Evolutionary conservation across 305 asterid species (phyloP).

Genomic region (Rubia tinctorum): DNA sequence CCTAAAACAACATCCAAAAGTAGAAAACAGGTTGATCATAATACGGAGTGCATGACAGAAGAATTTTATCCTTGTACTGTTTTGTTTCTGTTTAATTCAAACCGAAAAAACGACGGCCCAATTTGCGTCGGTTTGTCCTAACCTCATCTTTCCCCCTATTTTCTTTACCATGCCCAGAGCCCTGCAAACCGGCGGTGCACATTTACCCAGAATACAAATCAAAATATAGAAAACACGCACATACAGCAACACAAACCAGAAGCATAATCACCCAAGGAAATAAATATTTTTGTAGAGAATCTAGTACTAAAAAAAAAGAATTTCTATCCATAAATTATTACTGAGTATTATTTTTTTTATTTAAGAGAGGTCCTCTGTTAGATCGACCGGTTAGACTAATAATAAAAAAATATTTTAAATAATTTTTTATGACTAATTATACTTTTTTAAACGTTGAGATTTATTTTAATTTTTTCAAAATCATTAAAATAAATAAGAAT

Average conservation of each 20-base stretch:
- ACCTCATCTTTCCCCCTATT: not conserved
- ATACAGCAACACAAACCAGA: not conserved
- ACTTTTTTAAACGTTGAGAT: too few species aligned
- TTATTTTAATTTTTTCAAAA: too few species aligned
- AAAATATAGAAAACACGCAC: constrained; percentile 1
- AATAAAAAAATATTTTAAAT: too few species aligned
- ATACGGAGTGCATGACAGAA: not conserved
- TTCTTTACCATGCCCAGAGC: constrained; percentile 18
- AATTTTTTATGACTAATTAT: too few species aligned
- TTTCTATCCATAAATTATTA: too few species aligned
- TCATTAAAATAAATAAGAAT: too few species aligned
- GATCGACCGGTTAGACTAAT: too few species aligned
- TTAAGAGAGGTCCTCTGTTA: too few species aligned
- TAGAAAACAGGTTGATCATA: not conserved
- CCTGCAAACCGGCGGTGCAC: constrained; percentile 30
- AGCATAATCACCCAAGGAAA: not conserved
- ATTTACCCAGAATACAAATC: not conserved
- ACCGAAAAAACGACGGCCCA: not conserved
- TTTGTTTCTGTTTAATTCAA: not conserved
- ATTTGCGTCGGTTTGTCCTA: constrained; percentile 9
- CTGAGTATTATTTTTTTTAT: too few species aligned
- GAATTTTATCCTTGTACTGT: not conserved
- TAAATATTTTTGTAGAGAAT: too few species aligned
- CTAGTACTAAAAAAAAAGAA: too few species aligned
- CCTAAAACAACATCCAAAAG: not conserved